A percentile compares a stretch with the other conserved stretches of the same genome.
Conservation (phyloP, 305 asterid genomes). For the Coffea humblotiana region DNA sequence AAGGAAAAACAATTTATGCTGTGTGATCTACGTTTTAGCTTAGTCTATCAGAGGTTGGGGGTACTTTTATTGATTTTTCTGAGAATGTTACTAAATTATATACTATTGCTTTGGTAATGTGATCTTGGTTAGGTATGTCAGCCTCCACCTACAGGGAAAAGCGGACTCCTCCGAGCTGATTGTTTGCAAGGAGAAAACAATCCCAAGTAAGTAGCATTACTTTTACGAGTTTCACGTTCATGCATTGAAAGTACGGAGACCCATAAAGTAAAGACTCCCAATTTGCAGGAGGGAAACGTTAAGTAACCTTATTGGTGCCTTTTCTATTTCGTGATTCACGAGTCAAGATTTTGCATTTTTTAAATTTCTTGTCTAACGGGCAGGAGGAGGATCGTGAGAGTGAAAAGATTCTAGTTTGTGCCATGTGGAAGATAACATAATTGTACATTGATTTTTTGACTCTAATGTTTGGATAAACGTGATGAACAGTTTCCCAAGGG, state of each 20-base stretch:
- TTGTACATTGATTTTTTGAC: background rate
- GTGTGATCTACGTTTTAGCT: too few species aligned
- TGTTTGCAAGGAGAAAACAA: slow-evolving; percentile 57
- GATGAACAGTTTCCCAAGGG: slow-evolving; percentile 75
- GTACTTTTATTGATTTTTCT: background rate
- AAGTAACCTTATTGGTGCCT: background rate
- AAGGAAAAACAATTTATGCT: background rate
- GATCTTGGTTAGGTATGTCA: slow-evolving; percentile 62
- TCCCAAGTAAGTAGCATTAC: slow-evolving; percentile 53
- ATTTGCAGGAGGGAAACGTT: background rate
- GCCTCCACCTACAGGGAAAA: slow-evolving; percentile 69
- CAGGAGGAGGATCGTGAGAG: too few species aligned
- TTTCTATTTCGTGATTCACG: background rate
- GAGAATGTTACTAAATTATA: background rate
- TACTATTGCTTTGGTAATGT: background rate
- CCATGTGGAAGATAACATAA: background rate
- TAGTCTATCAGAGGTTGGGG: too few species aligned
- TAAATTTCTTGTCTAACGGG: too few species aligned
- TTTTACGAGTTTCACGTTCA: background rate
- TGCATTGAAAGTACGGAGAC: background rate
- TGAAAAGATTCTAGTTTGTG: background rate
- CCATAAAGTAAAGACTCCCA: background rate
- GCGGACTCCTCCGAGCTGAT: slow-evolving; percentile 73
- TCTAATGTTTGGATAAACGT: background rate
- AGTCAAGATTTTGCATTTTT: background rate